These are phyloP conservation scores for Lentinula guzmanii DNA, from an alignment of 768 basidiomycete genomes.

Conservation along the genomic window DNA sequence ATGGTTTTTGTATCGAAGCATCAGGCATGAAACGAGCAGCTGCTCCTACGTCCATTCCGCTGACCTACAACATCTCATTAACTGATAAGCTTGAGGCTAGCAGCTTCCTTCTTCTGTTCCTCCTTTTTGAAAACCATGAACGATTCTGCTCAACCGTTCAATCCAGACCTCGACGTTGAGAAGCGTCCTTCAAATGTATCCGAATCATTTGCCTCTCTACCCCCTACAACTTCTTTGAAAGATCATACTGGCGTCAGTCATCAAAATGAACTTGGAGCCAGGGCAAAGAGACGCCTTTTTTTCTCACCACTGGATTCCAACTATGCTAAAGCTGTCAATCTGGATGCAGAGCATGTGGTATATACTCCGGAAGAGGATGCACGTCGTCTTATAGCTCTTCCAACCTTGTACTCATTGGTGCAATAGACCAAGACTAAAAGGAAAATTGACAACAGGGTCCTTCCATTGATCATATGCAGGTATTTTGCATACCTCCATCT, in stretches of 20 bases:
- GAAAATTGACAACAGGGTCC: slow-evolving; percentile 45
- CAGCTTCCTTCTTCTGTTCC: not conserved
- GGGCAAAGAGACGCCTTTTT: slow-evolving; percentile 27
- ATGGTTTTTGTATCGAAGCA: not conserved
- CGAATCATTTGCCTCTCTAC: not conserved
- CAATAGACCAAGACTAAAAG: slow-evolving; percentile 24
- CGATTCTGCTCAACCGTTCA: not conserved
- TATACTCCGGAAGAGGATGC: slow-evolving; percentile 47
- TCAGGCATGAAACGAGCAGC: not conserved
- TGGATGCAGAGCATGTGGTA: slow-evolving; percentile 41
- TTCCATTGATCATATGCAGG: slow-evolving; percentile 47
- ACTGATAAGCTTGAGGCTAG: not conserved
- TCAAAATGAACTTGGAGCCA: not conserved
- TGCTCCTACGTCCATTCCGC: not conserved
- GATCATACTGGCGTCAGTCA: not conserved
- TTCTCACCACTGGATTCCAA: slow-evolving; percentile 40
- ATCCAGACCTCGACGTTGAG: not conserved
- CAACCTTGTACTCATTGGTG: not conserved
- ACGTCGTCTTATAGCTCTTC: not conserved
- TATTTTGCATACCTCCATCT: slow-evolving; percentile 10
- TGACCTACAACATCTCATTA: not conserved
- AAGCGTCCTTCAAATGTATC: not conserved
- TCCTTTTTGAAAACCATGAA: not conserved
- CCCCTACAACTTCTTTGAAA: not conserved
- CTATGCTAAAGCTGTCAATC: slow-evolving; percentile 44